Evolutionary conservation across 805 yeast species (phyloP).

Genomic region (Novakomyces olei): DNA sequence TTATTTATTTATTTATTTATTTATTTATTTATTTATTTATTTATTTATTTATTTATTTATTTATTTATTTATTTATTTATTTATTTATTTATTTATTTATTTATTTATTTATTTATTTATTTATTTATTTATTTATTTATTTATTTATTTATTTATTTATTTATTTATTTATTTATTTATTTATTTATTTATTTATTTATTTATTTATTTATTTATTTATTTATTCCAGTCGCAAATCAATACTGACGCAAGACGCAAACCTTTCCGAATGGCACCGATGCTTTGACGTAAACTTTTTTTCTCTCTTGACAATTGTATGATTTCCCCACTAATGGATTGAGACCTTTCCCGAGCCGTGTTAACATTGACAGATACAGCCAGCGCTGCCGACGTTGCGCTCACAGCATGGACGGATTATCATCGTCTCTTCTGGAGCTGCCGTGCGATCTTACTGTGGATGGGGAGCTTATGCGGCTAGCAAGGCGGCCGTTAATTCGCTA

Average conservation of each 20-base stretch:
- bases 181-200: no score
- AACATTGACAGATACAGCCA: no score
- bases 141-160: no score
- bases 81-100: no score
- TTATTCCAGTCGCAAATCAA: background rate
- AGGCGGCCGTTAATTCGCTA: constrained; percentile 74
- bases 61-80: constrained; percentile 2
- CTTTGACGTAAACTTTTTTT: constrained; percentile 59
- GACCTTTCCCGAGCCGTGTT: background rate
- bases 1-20: no score
- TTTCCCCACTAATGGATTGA: background rate
- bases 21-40: background rate
- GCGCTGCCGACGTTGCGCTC: constrained; percentile 37
- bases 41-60: background rate
- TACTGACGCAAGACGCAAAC: constrained; percentile 24
- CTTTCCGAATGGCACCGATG: constrained; percentile 36
- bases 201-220: background rate
- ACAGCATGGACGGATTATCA: constrained; percentile 40
- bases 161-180: no score
- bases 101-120: no score
- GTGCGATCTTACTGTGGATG: constrained; percentile 34
- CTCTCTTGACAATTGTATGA: constrained; percentile 32
- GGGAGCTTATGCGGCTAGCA: constrained; percentile 82
- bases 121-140: no score
- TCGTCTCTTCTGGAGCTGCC: constrained; percentile 81